Percentiles rank a stretch among this genome's conserved stretches.
These are phyloP conservation scores for Medicago lupulina DNA, from an alignment of 306 rosid species.

Conservation along the genomic window DNA sequence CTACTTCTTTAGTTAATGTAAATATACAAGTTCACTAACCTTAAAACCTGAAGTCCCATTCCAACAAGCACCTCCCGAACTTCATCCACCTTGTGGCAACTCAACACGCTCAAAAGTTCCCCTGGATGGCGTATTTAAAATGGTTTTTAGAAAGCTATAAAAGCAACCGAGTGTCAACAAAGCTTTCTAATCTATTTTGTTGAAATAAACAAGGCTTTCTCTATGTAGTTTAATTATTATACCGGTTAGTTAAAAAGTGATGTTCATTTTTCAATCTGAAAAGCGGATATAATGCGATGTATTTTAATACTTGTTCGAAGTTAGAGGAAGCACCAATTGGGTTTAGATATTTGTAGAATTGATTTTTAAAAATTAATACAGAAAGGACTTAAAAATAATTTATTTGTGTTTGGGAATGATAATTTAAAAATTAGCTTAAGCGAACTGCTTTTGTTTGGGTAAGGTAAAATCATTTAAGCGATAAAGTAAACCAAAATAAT, in stretches of 20 bases:
- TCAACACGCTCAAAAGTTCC: conserved; percentile 47
- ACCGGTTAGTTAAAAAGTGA: neutral
- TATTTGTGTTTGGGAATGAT: conserved; percentile 21
- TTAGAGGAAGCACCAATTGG: neutral
- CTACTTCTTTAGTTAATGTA: conserved; percentile 23
- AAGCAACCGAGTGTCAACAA: conserved; percentile 13
- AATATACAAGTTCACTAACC: conserved; percentile 62
- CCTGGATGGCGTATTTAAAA: conserved; percentile 54
- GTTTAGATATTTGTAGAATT: neutral
- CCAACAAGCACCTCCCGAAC: conserved; percentile 80
- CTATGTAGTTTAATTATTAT: neutral
- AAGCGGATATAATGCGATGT: conserved; percentile 1
- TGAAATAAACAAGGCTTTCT: neutral
- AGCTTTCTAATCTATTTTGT: conserved; percentile 21
- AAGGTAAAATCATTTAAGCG: neutral
- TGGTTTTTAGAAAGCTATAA: conserved; percentile 29
- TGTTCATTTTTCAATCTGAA: conserved; percentile 28
- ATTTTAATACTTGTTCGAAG: conserved; percentile 17
- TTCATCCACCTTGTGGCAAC: conserved; percentile 74
- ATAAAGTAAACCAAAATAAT: conserved; percentile 1
- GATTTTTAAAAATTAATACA: neutral
- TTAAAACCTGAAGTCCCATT: conserved; percentile 83
- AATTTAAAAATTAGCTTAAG: conserved; percentile 8
- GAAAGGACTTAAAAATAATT: neutral
- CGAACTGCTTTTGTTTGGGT: conserved; percentile 10